These are phyloP conservation scores for Boletus tomentosulus DNA, from an alignment of 768 basidiomycete species.

Conservation along the genomic window DNA sequence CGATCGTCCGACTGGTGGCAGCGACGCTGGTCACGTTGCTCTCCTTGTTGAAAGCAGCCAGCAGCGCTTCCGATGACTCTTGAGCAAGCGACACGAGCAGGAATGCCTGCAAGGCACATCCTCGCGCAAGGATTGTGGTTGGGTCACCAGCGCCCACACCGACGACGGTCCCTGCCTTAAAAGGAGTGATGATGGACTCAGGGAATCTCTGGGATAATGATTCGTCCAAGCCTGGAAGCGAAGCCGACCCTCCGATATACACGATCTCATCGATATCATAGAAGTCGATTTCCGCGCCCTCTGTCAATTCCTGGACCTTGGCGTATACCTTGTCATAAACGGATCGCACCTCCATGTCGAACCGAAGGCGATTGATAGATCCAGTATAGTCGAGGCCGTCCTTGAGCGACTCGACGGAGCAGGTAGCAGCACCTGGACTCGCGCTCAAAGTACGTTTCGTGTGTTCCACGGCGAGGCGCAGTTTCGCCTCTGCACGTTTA, in stretches of 20 bases:
- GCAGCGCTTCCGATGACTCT: constrained; percentile 49
- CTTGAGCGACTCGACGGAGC: constrained; percentile 91
- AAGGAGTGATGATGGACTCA: constrained; percentile 62
- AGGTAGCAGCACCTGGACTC: constrained; percentile 80
- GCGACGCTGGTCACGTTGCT: constrained; percentile 41
- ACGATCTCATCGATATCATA: constrained; percentile 75
- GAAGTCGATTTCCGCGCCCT: constrained; percentile 49
- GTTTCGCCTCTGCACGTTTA: constrained; percentile 87
- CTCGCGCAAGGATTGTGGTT: constrained; percentile 70
- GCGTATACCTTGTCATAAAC: constrained; percentile 56
- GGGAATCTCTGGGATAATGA: constrained; percentile 49
- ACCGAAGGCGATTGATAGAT: constrained; percentile 52
- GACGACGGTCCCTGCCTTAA: constrained; percentile 59
- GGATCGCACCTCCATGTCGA: constrained; percentile 56
- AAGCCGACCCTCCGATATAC: constrained; percentile 73
- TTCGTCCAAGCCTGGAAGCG: constrained; percentile 72
- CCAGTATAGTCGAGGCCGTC: constrained; percentile 90
- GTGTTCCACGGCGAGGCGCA: constrained; percentile 88
- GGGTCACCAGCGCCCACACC: constrained; percentile 76
- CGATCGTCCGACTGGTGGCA: constrained; percentile 61
- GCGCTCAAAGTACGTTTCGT: constrained; percentile 93
- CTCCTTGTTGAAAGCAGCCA: constrained; percentile 44
- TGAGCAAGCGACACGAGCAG: constrained; percentile 48
- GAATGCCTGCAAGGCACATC: constrained; percentile 73
- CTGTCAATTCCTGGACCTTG: constrained; percentile 51